These are phyloP conservation scores for Dendrobium chrysotoxum DNA, from an alignment of 106 monocot species.

Conservation along the genomic window DNA sequence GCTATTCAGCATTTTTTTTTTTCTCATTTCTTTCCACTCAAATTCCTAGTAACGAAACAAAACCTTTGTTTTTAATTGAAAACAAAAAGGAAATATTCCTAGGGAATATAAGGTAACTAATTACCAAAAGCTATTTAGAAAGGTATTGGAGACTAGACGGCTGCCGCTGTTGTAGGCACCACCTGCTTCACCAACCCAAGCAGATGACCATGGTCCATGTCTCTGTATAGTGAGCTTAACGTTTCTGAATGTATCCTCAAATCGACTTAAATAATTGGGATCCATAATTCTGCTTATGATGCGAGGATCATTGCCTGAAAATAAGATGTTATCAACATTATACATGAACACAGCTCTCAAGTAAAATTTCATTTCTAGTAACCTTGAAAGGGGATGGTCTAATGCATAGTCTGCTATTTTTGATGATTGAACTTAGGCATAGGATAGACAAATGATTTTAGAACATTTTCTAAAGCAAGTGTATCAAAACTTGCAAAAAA, in stretches of 20 bases:
- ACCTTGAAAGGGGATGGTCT: neutral
- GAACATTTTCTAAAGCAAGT: neutral
- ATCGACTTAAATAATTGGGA: slow-evolving; percentile 50
- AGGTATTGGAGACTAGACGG: slow-evolving; percentile 57
- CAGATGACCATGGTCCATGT: slow-evolving; percentile 86
- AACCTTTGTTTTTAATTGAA: neutral
- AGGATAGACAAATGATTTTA: neutral
- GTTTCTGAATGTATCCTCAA: slow-evolving; percentile 52
- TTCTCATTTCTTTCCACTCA: no score
- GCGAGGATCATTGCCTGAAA: slow-evolving; percentile 63
- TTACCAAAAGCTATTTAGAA: slow-evolving; percentile 91
- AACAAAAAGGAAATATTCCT: neutral
- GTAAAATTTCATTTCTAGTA: neutral
- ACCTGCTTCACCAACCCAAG: slow-evolving; percentile 96
- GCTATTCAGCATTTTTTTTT: no score
- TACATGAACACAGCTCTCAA: neutral
- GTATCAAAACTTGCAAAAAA: neutral
- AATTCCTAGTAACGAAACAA: no score
- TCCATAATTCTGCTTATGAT: slow-evolving; percentile 47
- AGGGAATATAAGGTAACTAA: neutral
- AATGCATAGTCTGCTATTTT: neutral
- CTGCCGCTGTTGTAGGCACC: slow-evolving; percentile 93
- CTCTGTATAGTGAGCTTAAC: slow-evolving; percentile 52
- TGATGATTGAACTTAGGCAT: neutral
- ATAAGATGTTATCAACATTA: neutral